A percentile compares a stretch with the other conserved stretches of the same genome.
Conservation (phyloP, 257 asterid species). For the Buddleja alternifolia region DNA sequence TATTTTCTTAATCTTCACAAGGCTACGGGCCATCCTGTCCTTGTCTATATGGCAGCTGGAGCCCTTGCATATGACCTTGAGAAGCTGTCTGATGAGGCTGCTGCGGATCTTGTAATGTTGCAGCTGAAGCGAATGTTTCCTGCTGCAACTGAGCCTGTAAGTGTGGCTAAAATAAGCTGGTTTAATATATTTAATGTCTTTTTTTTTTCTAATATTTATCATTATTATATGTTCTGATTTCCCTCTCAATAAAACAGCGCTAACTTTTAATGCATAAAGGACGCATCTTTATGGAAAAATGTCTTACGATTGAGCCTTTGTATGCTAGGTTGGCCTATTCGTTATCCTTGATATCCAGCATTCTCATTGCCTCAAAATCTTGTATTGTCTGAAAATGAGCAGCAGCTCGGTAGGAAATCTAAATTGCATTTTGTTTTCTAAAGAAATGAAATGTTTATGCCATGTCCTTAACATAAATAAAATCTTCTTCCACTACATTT, state of each 20-base stretch:
- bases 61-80: slow-evolving; percentile 85
- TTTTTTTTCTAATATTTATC: neutral
- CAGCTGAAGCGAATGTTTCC: slow-evolving; percentile 92
- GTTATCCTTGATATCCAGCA: neutral
- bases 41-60: slow-evolving; percentile 99
- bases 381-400: no score
- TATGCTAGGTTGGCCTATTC: neutral
- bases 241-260: neutral
- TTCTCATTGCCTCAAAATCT: neutral
- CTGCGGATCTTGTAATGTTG: slow-evolving; percentile 71
- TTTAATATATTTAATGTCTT: neutral
- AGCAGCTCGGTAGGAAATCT: no score
- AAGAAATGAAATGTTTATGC: no score
- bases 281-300: neutral
- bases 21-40: slow-evolving; percentile 91
- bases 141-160: slow-evolving; percentile 80
- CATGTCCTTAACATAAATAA: no score
- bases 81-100: slow-evolving; percentile 83
- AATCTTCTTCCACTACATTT: no score
- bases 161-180: slow-evolving; percentile 27
- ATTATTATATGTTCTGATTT: neutral
- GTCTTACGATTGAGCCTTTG: neutral
- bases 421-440: no score
- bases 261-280: neutral
- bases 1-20: slow-evolving; percentile 96